Evolutionary conservation across 257 asterid genomes (phyloP).

Genomic region (Petunia axillaris): DNA sequence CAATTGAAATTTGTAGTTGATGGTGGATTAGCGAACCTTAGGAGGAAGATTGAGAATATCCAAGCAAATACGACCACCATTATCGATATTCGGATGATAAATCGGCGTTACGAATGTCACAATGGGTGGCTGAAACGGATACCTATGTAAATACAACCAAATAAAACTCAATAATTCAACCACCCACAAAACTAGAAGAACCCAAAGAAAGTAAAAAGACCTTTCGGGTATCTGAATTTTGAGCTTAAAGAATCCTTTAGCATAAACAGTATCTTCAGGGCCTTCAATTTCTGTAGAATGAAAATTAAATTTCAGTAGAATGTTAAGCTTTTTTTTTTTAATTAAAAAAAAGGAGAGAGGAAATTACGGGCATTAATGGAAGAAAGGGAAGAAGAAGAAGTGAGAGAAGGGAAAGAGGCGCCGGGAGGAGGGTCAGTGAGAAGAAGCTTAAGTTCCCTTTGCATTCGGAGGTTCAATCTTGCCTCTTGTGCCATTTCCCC

Average conservation of each 20-base stretch:
- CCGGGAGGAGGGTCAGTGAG: constrained; percentile 83
- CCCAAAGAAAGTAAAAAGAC: constrained; percentile 25
- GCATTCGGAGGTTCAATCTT: constrained; percentile 75
- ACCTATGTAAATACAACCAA: constrained; percentile 42
- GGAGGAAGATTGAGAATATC: constrained; percentile 96
- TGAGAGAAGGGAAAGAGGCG: constrained; percentile 70
- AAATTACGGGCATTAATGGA: constrained; percentile 64
- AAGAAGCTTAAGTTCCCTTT: constrained; percentile 77
- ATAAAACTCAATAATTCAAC: background rate
- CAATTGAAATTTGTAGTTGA: background rate
- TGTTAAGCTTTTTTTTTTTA: background rate
- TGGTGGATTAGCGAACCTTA: constrained; percentile 48
- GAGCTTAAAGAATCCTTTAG: constrained; percentile 63
- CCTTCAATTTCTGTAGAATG: constrained; percentile 58
- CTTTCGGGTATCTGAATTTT: constrained; percentile 81
- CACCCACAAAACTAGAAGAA: background rate
- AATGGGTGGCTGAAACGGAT: constrained; percentile 88
- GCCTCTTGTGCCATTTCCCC: constrained; percentile 76
- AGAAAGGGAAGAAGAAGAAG: constrained; percentile 61
- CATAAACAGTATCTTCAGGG: constrained; percentile 76
- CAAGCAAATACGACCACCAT: constrained; percentile 92
- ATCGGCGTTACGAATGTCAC: constrained; percentile 79
- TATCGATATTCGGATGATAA: constrained; percentile 86
- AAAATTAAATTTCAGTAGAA: too few relatives aligned
- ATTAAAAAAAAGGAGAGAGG: background rate